Base-by-base conservation (phyloP, 257 asterid species). In the Solanum pennellii region DNA sequence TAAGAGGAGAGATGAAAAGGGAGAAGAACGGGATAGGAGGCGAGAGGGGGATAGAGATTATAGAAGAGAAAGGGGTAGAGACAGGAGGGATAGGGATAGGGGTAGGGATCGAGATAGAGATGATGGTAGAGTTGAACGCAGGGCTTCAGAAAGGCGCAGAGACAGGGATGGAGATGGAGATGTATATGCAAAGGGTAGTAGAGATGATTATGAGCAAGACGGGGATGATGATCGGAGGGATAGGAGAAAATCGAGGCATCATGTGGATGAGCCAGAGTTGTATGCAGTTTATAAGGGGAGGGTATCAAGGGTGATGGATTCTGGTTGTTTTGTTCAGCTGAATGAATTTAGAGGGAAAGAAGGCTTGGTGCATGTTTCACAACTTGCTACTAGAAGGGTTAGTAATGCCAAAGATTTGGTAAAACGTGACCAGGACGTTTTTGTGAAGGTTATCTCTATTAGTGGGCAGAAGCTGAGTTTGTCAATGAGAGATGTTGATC, bases 401-500 rank as follows among this genome's bases (percentile, higher is more conserved):
- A 27, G 93, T 10, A 95, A 92, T 91, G 99, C 99, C 2, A 95
- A 95, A 91, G 99, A 94, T 89, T 91, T 95, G 12, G 97, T 97
- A 87, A 97, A 97, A 91, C 90, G 98, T 88, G 99, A 95, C 84
- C 98, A 94, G 88, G 98, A 95, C 85, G 98, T 97, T 11, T 95
- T 89, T 62, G 99, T 95, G 86, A 97, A 97, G 86, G 98, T 97
- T 59, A 92, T 95, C 62, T 97, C 98, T 1, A 88, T 94, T 47
- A 94, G 92, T 90, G 99, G 98, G 76, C 94, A 89, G 87, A 97
- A 97, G 71, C 59, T 97, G 93, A 95, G 98, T 86, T 90, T 95
- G 91, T 90, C 98, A 6, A 95, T 97, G 98, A 93, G 97, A 92
- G 99, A 95, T 87, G 98, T 97, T 75, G 99, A 97, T 93, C 99